Base-by-base conservation (phyloP, 1,284 basidiomycete genomes). In the Ustilago shanxiensis region DNA sequence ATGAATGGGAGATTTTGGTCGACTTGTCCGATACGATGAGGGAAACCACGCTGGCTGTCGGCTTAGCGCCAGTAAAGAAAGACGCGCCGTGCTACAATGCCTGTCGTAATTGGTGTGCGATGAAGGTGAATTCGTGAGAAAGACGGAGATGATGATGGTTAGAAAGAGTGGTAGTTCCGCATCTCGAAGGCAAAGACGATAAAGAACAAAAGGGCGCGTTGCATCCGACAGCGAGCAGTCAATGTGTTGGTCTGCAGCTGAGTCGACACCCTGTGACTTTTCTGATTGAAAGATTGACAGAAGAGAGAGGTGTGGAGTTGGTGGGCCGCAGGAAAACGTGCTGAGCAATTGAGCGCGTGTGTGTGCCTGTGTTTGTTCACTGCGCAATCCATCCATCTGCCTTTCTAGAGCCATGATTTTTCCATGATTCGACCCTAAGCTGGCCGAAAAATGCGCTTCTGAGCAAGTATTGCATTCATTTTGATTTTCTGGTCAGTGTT, bases 401-500 rank as follows among this genome's bases (percentile, higher is more conserved):
- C 41, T 33, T 33, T 33, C 31, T 33, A 11, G 7, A 33, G 31
- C 35, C 44, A 9, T 20, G 13, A 45, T 45, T 45, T 22, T 22
- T 16, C 44, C 31, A n/a, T 11, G 31, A 45, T n/a, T 45, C 44
- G 44, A 45, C 44, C 44, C 44, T 45, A n/a, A 45, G 22, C n/a
- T 45, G 14, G 7, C 35, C 6, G 31, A 37, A 37, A 37, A 16
- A 37, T 10, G 35, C 9, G 35, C 14, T 37, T 11, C 2, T 2
- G 11, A 9, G 22, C 31, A 11, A 44, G 55, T 57, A 41, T 45
- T 57, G 55, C 39, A 45, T 37, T 57, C 41, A 44, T n/a, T 55
- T 33, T 44, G n/a, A n/a, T n/a, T 22, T 11, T 37, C 31, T 28
- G 35, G 22, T n/a, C 20, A 24, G 33, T 29, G 60, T 62, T 72